Evolutionary conservation across 2,329 filamentous ascomycete genomes (phyloP), one percentile per base, ranked within the genome.

Genomic region (Claviceps monticola): DNA sequence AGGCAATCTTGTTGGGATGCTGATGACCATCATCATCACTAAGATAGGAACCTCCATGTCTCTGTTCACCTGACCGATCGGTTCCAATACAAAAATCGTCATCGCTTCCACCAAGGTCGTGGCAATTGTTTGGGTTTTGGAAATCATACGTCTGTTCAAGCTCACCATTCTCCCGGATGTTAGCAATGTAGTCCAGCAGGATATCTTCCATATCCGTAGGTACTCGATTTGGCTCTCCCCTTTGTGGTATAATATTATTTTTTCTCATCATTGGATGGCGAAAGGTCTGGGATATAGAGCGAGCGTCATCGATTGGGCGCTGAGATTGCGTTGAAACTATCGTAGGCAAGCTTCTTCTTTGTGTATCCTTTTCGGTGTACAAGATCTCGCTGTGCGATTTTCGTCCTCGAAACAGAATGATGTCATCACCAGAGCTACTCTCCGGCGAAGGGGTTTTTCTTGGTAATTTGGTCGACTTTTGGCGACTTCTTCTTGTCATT

Each of bases 141-240:
- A 29, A 29, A 29, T 76, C 70, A 34, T 85, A 64, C 23, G 83
- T 66, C 41, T 83, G 81, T 55, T 88, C 80, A 8, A 78, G 74
- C 58, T 70, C 67, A 26, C 69, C 71, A 47, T 74, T 72, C 1
- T 72, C 72, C 17, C 66, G 67, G 59, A 86, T 73, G 55, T 88
- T 87, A 44, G 78, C 74, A 60, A 88, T 82, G 58, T 89, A 89
- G 60, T 90, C 86, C 1, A 78, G 76, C 58, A 82, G 67, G 43
- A 81, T 70, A 41, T 82, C 78, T 17, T 83, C 74, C 7, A 75
- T 71, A 8, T 49, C 19, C 23, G 17, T 21, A 11, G 13, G 9
- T 26, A 5, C 14, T 16, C 41, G 16, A n/a, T 4, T 11, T 23
- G 37, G 7, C 14, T 37, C 17, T 17, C 11, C 11, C 16, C 17